Evolutionary conservation across 2,329 filamentous ascomycete species (phyloP).

Genomic region (Tolypocladium ovalisporum): DNA sequence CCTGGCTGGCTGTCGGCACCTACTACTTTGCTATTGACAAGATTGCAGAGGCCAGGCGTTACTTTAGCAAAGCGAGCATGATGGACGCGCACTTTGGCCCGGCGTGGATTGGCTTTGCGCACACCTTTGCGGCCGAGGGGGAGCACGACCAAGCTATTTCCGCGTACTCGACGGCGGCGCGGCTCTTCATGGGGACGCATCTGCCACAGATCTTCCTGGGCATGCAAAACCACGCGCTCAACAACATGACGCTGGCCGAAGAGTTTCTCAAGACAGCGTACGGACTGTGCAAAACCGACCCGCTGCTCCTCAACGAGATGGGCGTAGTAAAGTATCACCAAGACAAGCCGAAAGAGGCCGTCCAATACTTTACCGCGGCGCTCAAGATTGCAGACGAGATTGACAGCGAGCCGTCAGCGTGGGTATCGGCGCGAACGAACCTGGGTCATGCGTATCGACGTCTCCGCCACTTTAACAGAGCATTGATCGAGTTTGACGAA

Average conservation of each 20-base stretch:
- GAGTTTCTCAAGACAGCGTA: slow-evolving; percentile 92
- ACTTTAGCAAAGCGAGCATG: slow-evolving; percentile 94
- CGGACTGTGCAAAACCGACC: slow-evolving; percentile 71
- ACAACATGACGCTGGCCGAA: slow-evolving; percentile 86
- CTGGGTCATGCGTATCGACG: slow-evolving; percentile 80
- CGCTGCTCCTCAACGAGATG: slow-evolving; percentile 87
- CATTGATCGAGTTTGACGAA: slow-evolving; percentile 74
- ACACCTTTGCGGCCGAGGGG: slow-evolving; percentile 94
- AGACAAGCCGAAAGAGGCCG: slow-evolving; percentile 63
- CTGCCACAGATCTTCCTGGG: slow-evolving; percentile 91
- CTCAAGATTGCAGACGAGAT: slow-evolving; percentile 70
- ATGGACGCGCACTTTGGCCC: slow-evolving; percentile 97
- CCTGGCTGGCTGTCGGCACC: slow-evolving; percentile 88
- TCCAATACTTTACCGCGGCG: slow-evolving; percentile 66
- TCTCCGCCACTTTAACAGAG: slow-evolving; percentile 54
- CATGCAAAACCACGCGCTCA: slow-evolving; percentile 95
- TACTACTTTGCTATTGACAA: slow-evolving; percentile 88
- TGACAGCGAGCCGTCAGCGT: slow-evolving; percentile 70
- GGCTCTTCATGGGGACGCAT: slow-evolving; percentile 93
- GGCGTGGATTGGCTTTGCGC: slow-evolving; percentile 97
- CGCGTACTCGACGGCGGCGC: slow-evolving; percentile 88
- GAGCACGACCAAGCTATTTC: slow-evolving; percentile 98
- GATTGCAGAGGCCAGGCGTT: slow-evolving; percentile 85
- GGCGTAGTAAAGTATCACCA: slow-evolving; percentile 95
- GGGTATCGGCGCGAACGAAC: slow-evolving; percentile 77